Evolutionary conservation across 352 stramenopile genomes (phyloP).

Genomic region (Phytopythium vexans): DNA sequence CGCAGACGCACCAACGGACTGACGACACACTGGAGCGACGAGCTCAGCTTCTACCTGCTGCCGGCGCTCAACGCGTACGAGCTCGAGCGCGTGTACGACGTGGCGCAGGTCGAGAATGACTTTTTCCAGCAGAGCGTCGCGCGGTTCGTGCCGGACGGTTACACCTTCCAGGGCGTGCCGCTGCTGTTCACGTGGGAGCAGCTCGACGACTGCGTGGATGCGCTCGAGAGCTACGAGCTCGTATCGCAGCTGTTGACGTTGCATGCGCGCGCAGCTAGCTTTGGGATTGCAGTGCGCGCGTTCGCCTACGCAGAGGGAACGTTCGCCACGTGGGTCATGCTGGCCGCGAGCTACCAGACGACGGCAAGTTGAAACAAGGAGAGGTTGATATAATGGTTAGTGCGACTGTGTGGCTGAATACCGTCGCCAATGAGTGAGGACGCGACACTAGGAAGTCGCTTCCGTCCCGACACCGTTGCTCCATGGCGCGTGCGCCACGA

Average conservation of each 20-base stretch:
- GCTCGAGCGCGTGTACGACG: conserved; percentile 65
- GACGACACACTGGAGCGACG: conserved; percentile 69
- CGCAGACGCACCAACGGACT: conserved; percentile 42
- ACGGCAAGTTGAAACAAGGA: not conserved
- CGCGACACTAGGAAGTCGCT: conserved; percentile 5
- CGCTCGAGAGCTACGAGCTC: conserved; percentile 43
- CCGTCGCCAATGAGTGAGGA: conserved; percentile 10
- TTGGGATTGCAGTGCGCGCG: conserved; percentile 68
- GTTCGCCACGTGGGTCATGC: conserved; percentile 78
- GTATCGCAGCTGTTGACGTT: conserved; percentile 58
- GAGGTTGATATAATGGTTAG: not conserved
- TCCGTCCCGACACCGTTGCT: conserved; percentile 11
- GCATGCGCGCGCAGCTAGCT: conserved; percentile 52
- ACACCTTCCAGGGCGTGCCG: conserved; percentile 88
- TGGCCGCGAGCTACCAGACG: conserved; percentile 69
- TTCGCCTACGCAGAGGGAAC: conserved; percentile 79
- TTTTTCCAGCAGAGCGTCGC: conserved; percentile 86
- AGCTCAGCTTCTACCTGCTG: conserved; percentile 74
- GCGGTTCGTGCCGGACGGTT: conserved; percentile 66
- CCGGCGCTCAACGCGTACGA: conserved; percentile 88
- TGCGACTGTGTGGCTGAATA: not conserved
- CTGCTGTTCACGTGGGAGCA: conserved; percentile 43
- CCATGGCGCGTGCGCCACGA: conserved; percentile 48
- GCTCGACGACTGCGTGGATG: conserved; percentile 32
- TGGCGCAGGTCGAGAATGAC: conserved; percentile 65